Percentiles rank a stretch among this genome's conserved stretches.
These are phyloP conservation scores for Cladobotryum mycophilum DNA, from an alignment of 2,329 filamentous ascomycete genomes.

Conservation along the genomic window DNA sequence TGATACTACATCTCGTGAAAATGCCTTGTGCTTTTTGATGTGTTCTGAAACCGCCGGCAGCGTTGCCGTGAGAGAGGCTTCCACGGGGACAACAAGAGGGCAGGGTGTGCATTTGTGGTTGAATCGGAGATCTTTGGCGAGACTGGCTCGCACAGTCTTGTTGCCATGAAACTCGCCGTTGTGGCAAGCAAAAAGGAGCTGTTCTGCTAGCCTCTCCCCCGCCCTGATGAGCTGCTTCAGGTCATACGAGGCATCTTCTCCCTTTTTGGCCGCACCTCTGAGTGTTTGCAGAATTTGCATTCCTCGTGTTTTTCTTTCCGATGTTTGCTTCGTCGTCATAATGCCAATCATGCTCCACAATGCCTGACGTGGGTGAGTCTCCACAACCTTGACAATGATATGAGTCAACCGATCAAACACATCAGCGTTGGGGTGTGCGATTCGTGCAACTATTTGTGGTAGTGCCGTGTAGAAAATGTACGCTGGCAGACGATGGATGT, in stretches of 20 bases:
- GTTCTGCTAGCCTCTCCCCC: conserved; percentile 77
- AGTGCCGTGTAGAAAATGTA: conserved; percentile 78
- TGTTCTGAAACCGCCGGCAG: conserved; percentile 70
- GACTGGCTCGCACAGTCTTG: conserved; percentile 61
- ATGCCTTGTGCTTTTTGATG: conserved; percentile 73
- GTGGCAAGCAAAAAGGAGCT: conserved; percentile 74
- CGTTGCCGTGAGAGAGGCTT: conserved; percentile 74
- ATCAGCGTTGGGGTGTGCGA: conserved; percentile 73
- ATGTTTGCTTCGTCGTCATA: conserved; percentile 67
- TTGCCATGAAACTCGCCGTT: conserved; percentile 66
- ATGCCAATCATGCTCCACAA: conserved; percentile 88
- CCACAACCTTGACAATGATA: conserved; percentile 82
- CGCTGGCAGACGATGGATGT: conserved; percentile 63
- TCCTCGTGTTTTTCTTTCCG: conserved; percentile 55
- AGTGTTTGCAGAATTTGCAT: conserved; percentile 46
- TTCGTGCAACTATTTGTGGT: conserved; percentile 91
- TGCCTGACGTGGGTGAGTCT: conserved; percentile 81
- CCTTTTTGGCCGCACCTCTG: conserved; percentile 42
- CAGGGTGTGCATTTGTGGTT: conserved; percentile 79
- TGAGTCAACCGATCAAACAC: conserved; percentile 71
- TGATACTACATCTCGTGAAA: conserved; percentile 78
- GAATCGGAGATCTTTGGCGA: conserved; percentile 74
- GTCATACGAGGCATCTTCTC: conserved; percentile 49
- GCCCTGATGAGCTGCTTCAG: conserved; percentile 66
- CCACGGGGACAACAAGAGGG: conserved; percentile 80